These are phyloP conservation scores for Talaromyces sp. DNA, from an alignment of 2,329 filamentous ascomycete genomes.

Conservation along the genomic window DNA sequence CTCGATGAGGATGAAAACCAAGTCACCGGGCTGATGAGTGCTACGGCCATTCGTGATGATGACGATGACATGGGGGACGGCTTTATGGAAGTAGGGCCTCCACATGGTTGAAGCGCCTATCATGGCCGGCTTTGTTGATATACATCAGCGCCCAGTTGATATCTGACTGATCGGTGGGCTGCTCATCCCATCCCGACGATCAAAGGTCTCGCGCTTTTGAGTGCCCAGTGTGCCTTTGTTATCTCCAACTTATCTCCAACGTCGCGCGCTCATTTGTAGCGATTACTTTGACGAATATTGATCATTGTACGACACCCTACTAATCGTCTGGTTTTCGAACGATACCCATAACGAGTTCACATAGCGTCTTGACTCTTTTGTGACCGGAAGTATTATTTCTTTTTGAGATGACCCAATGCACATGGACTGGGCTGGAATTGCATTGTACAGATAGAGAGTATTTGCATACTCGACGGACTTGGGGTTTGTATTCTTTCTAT, in stretches of 20 bases:
- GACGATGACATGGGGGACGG: slow-evolving; percentile 24
- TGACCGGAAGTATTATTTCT: not conserved
- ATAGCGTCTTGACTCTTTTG: slow-evolving; percentile 5
- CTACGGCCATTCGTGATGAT: slow-evolving; percentile 37
- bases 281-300: slow-evolving; percentile 4
- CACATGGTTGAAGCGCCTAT: slow-evolving; percentile 23
- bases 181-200: not conserved
- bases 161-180: not conserved
- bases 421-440: slow-evolving; percentile 4
- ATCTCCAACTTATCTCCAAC: not conserved
- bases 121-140: not conserved
- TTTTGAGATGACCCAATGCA: not conserved
- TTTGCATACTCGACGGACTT: slow-evolving; percentile 7
- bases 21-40: slow-evolving; percentile 38
- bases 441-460: slow-evolving; percentile 11
- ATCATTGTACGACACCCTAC: slow-evolving; percentile 5
- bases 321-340: slow-evolving; percentile 9
- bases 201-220: not conserved
- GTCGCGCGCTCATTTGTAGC: not conserved
- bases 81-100: slow-evolving; percentile 28
- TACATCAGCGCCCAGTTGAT: not conserved
- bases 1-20: slow-evolving; percentile 39
- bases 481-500: not conserved
- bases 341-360: slow-evolving; percentile 13
- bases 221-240: not conserved